Conservation (phyloP, 306 rosid genomes). For the Gynostemma pentaphyllum region DNA sequence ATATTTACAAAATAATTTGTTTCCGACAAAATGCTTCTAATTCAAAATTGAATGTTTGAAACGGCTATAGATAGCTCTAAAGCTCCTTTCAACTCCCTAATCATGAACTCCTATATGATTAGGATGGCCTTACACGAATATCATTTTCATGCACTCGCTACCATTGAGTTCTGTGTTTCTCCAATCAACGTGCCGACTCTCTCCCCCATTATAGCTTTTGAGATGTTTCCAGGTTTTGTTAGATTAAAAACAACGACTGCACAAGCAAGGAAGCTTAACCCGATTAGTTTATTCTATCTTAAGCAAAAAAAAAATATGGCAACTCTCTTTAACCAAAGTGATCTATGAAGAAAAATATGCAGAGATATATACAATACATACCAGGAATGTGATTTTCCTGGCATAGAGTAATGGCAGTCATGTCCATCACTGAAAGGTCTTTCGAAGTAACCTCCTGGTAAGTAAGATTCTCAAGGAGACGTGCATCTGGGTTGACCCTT, state of each 20-base stretch:
- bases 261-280: neutral
- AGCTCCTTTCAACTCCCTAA: neutral
- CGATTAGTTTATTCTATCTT: neutral
- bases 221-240: constrained; percentile 74
- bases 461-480: constrained; percentile 61
- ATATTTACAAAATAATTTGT: neutral
- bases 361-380: constrained; percentile 20
- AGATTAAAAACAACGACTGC: constrained; percentile 93
- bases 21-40: neutral
- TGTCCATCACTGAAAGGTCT: constrained; percentile 90
- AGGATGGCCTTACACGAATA: neutral
- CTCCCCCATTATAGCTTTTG: constrained; percentile 77
- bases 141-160: constrained; percentile 33
- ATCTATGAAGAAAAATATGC: neutral
- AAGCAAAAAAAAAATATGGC: too few species aligned
- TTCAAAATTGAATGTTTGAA: neutral
- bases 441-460: constrained; percentile 76
- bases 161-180: constrained; percentile 34
- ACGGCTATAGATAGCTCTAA: neutral
- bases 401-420: constrained; percentile 94
- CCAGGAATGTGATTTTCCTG: constrained; percentile 94
- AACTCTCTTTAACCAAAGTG: too few species aligned
- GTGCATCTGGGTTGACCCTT: constrained; percentile 61
- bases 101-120: neutral
- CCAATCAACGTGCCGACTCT: constrained; percentile 88